Conservation (phyloP, 202 grass and related monocot species). For the Setaria italica region DNA sequence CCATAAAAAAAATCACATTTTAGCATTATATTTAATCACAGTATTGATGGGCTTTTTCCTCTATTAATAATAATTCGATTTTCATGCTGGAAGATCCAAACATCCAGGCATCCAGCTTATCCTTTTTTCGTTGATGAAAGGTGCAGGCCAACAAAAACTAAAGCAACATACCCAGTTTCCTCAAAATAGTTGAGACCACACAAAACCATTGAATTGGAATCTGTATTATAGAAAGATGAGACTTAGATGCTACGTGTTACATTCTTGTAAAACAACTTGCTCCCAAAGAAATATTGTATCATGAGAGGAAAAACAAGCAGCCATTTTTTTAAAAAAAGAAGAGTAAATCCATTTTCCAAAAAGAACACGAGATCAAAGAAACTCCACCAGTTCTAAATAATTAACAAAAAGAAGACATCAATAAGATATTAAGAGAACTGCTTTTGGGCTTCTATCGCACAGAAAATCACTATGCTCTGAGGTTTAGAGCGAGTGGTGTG, state of each 20-base stretch:
- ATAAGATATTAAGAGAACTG: conserved; percentile 28
- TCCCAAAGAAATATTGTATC: not conserved
- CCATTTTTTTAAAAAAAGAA: not conserved
- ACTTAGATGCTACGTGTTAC: conserved; percentile 17
- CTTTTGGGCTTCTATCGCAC: not conserved
- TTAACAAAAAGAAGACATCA: not conserved
- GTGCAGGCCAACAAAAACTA: not conserved
- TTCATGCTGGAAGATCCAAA: conserved; percentile 12
- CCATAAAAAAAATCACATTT: not conserved
- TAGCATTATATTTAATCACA: not conserved
- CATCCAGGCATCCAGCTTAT: conserved; percentile 20
- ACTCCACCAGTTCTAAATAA: conserved; percentile 13
- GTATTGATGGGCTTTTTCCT: conserved; percentile 5
- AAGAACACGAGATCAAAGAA: conserved; percentile 2
- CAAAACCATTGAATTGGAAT: conserved; percentile 4
- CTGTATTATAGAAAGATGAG: not conserved
- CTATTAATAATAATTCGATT: not conserved
- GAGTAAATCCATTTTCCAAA: conserved; percentile 6
- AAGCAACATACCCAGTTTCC: not conserved
- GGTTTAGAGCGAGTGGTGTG: not conserved
- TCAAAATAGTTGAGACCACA: not conserved
- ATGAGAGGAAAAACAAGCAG: not conserved
- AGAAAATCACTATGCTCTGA: not conserved
- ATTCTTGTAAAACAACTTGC: conserved; percentile 18
- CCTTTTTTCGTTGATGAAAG: not conserved